Evolutionary conservation across 768 basidiomycete species (phyloP).

Genomic region (Fistulinella prunicolor): DNA sequence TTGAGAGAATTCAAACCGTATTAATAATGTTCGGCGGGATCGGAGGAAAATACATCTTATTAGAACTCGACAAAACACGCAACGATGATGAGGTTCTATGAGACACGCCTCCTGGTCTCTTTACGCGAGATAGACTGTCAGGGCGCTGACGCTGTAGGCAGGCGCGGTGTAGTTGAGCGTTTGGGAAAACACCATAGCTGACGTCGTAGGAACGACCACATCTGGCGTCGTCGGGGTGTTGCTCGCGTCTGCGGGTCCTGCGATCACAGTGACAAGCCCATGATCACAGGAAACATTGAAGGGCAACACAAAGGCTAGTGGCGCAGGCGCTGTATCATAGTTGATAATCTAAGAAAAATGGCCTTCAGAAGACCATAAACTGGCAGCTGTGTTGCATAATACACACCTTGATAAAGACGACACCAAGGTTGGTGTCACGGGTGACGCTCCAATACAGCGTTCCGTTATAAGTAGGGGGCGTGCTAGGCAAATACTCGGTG

Average conservation of each 20-base stretch:
- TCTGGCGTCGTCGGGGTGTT: conserved; percentile 54
- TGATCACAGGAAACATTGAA: conserved; percentile 42
- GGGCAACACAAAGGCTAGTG: conserved; percentile 52
- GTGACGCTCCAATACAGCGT: conserved; percentile 64
- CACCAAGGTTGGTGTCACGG: conserved; percentile 18
- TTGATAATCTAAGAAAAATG: conserved; percentile 47
- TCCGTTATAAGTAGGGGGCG: conserved; percentile 45
- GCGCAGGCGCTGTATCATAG: conserved; percentile 38
- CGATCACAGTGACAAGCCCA: conserved; percentile 49
- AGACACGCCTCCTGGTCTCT: neutral
- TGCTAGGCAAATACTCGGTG: conserved; percentile 62
- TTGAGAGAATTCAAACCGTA: conserved; percentile 30
- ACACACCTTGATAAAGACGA: conserved; percentile 57
- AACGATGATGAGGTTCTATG: neutral
- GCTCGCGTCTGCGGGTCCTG: conserved; percentile 47
- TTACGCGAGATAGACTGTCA: conserved; percentile 15
- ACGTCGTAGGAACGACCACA: conserved; percentile 44
- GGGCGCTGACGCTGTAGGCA: conserved; percentile 41
- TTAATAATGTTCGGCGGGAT: conserved; percentile 1
- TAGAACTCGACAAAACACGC: too few relatives aligned
- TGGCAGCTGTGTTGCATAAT: neutral
- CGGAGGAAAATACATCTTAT: too few relatives aligned
- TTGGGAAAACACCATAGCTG: conserved; percentile 44
- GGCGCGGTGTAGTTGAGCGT: conserved; percentile 56
- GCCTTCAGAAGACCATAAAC: neutral